Conservation (phyloP, 805 yeast species). For the Schwanniomyces sp. region DNA sequence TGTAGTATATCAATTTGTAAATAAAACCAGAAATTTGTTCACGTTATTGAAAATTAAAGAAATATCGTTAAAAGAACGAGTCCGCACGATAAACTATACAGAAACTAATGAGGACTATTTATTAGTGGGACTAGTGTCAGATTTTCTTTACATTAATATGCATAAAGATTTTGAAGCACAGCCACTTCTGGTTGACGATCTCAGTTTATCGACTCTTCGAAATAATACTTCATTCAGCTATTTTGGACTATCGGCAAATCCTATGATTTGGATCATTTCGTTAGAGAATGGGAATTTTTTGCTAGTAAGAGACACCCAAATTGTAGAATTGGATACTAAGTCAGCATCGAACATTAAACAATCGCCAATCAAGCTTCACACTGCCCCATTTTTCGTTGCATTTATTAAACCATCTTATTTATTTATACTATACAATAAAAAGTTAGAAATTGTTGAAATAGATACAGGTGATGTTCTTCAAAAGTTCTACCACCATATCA, state of each 20-base stretch:
- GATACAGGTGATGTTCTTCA: conserved; percentile 37
- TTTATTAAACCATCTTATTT: conserved; percentile 34
- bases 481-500: conserved; percentile 30
- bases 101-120: conserved; percentile 11
- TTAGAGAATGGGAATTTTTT: conserved; percentile 15
- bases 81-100: conserved; percentile 18
- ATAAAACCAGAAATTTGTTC: conserved; percentile 29
- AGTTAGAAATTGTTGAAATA: conserved; percentile 34
- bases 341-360: conserved; percentile 10
- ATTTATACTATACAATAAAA: conserved; percentile 28
- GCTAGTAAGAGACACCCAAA: conserved; percentile 34
- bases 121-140: conserved; percentile 23
- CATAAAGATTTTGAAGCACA: conserved; percentile 11
- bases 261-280: conserved; percentile 22
- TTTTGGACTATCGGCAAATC: conserved; percentile 34
- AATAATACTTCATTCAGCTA: conserved; percentile 34
- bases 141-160: conserved; percentile 26
- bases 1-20: conserved; percentile 22
- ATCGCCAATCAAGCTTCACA: conserved; percentile 21
- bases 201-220: conserved; percentile 14
- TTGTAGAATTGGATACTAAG: conserved; percentile 11
- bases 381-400: conserved; percentile 24
- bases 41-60: conserved; percentile 25
- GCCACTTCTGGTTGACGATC: conserved; percentile 19
- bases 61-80: conserved; percentile 27